A percentile compares a stretch with the other conserved stretches of the same genome.
phyloP scores from a whole-genome alignment of 2,329 filamentous ascomycete genomes.

The Alternaria brassicicola region DNA sequence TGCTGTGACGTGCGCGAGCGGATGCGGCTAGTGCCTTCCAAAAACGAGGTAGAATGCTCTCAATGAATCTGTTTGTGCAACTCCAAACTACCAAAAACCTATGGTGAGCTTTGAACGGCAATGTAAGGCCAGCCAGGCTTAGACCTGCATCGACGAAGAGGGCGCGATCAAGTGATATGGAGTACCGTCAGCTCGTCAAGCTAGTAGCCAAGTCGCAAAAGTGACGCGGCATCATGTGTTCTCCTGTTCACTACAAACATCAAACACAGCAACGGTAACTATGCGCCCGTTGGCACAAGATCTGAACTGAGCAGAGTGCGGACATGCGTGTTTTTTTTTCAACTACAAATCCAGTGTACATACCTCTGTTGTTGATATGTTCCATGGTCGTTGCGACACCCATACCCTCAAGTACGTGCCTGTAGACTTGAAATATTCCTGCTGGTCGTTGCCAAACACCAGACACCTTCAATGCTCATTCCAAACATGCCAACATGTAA shows the following conservation, averaged over 20 bases:
- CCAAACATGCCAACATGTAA: neutral
- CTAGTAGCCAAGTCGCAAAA: conserved; percentile 14
- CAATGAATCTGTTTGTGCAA: conserved; percentile 5
- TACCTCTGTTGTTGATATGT: neutral
- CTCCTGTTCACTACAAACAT: neutral
- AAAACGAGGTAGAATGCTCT: neutral
- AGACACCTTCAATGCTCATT: neutral
- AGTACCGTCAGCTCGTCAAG: neutral
- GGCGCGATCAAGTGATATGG: neutral
- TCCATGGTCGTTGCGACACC: neutral
- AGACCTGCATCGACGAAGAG: neutral
- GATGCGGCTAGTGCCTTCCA: conserved; percentile 2
- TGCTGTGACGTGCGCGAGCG: conserved; percentile 2
- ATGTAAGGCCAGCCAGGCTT: neutral
- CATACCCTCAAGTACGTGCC: neutral
- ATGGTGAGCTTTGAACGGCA: neutral
- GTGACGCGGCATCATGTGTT: conserved; percentile 16
- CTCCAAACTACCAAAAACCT: neutral
- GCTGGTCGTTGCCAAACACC: neutral
- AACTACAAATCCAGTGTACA: neutral
- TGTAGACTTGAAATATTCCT: neutral
- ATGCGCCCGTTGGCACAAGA: neutral
- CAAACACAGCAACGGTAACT: neutral
- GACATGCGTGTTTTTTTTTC: neutral
- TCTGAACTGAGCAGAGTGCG: neutral